A percentile compares a stretch with the other conserved stretches of the same genome.
Evolutionary conservation across 805 yeast species (phyloP).

Genomic region (Pichia californica): DNA sequence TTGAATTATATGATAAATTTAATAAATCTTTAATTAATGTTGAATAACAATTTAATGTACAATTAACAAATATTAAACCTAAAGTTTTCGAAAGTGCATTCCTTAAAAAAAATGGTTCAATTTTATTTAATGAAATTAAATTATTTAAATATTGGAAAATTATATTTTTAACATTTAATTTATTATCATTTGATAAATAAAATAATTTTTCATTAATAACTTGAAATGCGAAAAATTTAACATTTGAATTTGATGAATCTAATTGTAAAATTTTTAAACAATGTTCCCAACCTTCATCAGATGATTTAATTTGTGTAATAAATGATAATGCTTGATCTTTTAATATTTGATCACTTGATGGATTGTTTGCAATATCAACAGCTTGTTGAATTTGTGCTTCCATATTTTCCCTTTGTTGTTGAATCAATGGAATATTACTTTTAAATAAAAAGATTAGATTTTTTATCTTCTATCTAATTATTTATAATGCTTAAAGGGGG

Average conservation of each 20-base stretch:
- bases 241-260: conserved; percentile 31
- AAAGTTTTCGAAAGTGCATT: conserved; percentile 55
- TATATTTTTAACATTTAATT: conserved; percentile 38
- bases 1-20: conserved; percentile 26
- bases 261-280: conserved; percentile 41
- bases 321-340: conserved; percentile 56
- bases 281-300: conserved; percentile 50
- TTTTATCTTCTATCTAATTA: conserved; percentile 20
- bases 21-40: conserved; percentile 45
- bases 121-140: conserved; percentile 17
- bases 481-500: background rate
- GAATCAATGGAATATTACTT: too few relatives aligned
- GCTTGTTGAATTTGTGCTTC: conserved; percentile 76
- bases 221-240: conserved; percentile 63
- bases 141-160: conserved; percentile 40
- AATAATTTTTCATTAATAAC: conserved; percentile 56
- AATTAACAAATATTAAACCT: conserved; percentile 42
- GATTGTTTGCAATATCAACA: conserved; percentile 67
- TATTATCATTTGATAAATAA: conserved; percentile 38
- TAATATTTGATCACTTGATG: conserved; percentile 53
- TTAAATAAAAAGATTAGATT: too few relatives aligned
- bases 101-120: conserved; percentile 39
- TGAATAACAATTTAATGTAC: conserved; percentile 45
- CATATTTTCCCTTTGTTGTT: too few relatives aligned
- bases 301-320: conserved; percentile 45